phyloP scores from a whole-genome alignment of 805 yeast species.

The Metschnikowia drakensbergensis region DNA sequence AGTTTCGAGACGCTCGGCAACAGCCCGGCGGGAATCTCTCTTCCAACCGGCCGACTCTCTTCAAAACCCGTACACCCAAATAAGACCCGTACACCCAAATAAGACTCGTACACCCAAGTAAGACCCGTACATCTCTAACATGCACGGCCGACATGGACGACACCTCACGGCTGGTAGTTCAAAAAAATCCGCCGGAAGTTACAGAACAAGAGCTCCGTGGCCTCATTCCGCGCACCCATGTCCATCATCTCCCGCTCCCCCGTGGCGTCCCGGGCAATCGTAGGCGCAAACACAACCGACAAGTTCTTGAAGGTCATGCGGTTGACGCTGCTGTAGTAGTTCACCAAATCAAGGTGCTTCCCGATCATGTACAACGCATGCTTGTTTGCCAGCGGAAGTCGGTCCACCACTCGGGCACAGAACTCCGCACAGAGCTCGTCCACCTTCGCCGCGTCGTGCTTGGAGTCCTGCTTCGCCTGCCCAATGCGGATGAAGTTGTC shows the following conservation, averaged over 20 bases:
- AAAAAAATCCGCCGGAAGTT: conserved; percentile 41
- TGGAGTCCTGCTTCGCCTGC: conserved; percentile 16
- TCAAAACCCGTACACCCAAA: too few relatives aligned
- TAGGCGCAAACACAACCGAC: conserved; percentile 93
- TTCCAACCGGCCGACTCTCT: too few relatives aligned
- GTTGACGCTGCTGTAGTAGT: conserved; percentile 50
- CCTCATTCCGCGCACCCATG: conserved; percentile 74
- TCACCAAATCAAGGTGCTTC: conserved; percentile 62
- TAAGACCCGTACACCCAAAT: too few relatives aligned
- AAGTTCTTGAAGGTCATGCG: conserved; percentile 82
- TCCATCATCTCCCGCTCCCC: conserved; percentile 83
- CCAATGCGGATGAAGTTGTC: conserved; percentile 57
- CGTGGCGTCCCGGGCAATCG: conserved; percentile 71
- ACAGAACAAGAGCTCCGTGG: conserved; percentile 66
- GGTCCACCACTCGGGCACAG: conserved; percentile 37
- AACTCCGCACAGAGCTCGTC: conserved; percentile 40
- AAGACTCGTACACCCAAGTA: too few relatives aligned
- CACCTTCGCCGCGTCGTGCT: not conserved
- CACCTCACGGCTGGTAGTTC: not conserved
- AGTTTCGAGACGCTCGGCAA: too few relatives aligned
- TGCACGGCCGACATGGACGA: too few relatives aligned
- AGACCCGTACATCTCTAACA: too few relatives aligned
- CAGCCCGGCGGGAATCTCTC: too few relatives aligned
- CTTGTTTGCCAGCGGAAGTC: conserved; percentile 67
- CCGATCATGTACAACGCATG: conserved; percentile 53